phyloP scores from a whole-genome alignment of 2,329 filamentous ascomycete genomes.

The Fonsecaea multimorphosa region DNA sequence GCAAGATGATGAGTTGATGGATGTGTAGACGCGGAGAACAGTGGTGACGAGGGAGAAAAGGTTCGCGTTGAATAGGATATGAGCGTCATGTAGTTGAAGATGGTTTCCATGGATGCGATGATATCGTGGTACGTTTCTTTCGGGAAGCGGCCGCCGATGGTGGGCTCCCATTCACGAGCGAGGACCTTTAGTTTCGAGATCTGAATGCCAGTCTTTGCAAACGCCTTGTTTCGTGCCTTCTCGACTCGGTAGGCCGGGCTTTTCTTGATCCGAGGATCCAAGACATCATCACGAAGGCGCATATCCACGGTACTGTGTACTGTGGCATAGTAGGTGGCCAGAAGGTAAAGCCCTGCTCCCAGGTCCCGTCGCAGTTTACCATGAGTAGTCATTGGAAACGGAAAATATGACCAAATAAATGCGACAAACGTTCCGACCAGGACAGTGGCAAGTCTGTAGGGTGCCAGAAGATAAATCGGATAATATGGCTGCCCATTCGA shows the following conservation, averaged over 20 bases:
- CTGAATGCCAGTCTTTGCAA: constrained; percentile 1
- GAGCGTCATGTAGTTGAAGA: background rate
- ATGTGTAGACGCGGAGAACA: background rate
- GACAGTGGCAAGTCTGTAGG: constrained; percentile 20
- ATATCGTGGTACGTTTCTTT: constrained; percentile 5
- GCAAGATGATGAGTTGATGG: background rate
- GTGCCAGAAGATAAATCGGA: constrained; percentile 22
- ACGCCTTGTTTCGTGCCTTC: background rate
- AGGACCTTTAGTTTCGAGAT: background rate
- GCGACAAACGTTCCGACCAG: constrained; percentile 15
- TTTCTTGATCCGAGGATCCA: constrained; percentile 7
- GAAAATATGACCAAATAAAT: constrained; percentile 20
- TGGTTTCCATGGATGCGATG: background rate
- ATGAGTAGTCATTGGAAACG: constrained; percentile 71
- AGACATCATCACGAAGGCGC: constrained; percentile 1
- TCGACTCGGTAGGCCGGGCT: constrained; percentile 8
- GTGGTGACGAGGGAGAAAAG: background rate
- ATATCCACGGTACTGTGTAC: constrained; percentile 7
- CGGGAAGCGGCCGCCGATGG: constrained; percentile 11
- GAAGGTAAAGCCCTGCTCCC: constrained; percentile 70
- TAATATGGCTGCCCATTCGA: constrained; percentile 5
- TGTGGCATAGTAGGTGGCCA: constrained; percentile 70
- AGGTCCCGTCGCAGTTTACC: constrained; percentile 70
- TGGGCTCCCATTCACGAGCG: constrained; percentile 2
- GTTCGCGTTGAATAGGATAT: background rate